Conservation (phyloP, 176 grass and related monocot species). For the Oryza meridionalis region DNA sequence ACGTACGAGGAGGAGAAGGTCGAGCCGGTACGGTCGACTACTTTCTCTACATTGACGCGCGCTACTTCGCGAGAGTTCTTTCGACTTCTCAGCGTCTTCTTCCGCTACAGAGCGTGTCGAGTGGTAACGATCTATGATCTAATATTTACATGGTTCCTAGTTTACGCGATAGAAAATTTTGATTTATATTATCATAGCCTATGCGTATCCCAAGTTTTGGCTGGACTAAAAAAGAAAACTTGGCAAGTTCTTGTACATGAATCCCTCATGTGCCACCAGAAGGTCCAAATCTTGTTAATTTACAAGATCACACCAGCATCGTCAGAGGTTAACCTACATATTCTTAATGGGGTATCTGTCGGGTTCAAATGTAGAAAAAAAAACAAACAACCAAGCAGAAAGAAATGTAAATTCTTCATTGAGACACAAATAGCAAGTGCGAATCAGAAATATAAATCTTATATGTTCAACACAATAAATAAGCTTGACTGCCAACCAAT, state of each 20-base stretch:
- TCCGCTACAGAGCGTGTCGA: too few species aligned
- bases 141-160: too few species aligned
- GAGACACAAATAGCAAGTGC: neutral
- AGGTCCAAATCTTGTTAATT: neutral
- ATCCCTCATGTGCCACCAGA: neutral
- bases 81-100: too few species aligned
- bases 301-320: neutral
- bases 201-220: neutral
- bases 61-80: too few species aligned
- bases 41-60: too few species aligned
- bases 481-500: too few species aligned
- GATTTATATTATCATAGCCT: too few species aligned
- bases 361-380: neutral
- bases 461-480: too few species aligned
- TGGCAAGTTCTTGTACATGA: neutral
- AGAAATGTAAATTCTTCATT: neutral
- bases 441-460: neutral
- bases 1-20: too few species aligned
- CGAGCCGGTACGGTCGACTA: too few species aligned
- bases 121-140: too few species aligned
- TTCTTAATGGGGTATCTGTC: neutral
- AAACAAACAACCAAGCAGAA: neutral
- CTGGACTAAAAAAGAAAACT: neutral
- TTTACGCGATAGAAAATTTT: too few species aligned
- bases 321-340: neutral